Conservation (phyloP, 2,329 filamentous ascomycete species). For the Arachnopeziza araneosa region DNA sequence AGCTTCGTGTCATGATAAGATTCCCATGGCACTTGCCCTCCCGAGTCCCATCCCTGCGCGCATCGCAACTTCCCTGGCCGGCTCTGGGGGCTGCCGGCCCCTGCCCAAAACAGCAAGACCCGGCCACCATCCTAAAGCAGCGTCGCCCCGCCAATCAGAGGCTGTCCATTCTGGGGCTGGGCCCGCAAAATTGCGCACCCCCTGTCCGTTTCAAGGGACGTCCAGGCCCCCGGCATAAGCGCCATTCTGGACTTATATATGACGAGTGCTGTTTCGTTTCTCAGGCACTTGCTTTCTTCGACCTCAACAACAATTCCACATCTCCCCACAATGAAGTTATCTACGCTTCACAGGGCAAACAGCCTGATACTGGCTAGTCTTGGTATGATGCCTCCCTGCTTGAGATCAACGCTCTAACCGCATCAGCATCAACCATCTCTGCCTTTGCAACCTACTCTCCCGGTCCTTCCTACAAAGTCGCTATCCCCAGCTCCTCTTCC, state of each 20-base stretch:
- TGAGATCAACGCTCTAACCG: background rate
- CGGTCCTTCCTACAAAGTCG: constrained; percentile 21
- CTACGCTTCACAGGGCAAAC: too few species aligned
- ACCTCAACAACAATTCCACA: too few species aligned
- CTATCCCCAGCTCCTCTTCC: constrained; percentile 35
- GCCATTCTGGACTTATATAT: too few species aligned
- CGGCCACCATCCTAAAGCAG: background rate
- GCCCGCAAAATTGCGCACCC: too few species aligned
- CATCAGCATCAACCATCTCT: constrained; percentile 9
- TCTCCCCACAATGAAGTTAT: too few species aligned
- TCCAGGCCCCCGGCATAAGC: too few species aligned
- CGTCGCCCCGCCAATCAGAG: background rate
- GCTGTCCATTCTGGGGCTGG: background rate
- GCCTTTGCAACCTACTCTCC: constrained; percentile 21
- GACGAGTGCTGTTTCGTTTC: too few species aligned
- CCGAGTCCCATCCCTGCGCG: background rate
- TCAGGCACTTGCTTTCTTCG: too few species aligned
- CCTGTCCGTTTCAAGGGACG: too few species aligned
- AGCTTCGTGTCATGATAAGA: background rate
- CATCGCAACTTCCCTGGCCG: background rate
- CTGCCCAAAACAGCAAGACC: too few species aligned
- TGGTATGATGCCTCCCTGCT: background rate
- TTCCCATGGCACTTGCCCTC: background rate
- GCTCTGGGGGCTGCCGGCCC: background rate
- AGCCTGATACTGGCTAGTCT: background rate